A percentile compares a stretch with the other conserved stretches of the same genome.
These are phyloP conservation scores for Mariannaea elegans DNA, from an alignment of 2,329 filamentous ascomycete species.

Conservation along the genomic window DNA sequence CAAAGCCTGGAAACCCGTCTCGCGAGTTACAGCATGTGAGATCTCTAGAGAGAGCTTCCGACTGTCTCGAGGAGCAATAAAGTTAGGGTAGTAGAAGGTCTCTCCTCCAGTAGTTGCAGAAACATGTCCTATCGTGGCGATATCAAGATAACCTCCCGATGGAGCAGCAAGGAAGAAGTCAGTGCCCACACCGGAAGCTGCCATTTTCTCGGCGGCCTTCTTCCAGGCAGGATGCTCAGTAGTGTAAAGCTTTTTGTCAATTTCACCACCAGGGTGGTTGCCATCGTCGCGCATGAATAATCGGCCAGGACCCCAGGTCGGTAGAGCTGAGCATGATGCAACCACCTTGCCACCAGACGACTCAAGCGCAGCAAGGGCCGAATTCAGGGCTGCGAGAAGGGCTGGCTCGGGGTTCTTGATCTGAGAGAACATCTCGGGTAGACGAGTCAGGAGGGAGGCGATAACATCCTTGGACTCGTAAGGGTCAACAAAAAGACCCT, in stretches of 20 bases:
- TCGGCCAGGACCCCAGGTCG: slow-evolving; percentile 89
- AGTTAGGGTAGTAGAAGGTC: slow-evolving; percentile 97
- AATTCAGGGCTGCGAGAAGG: slow-evolving; percentile 83
- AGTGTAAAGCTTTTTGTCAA: slow-evolving; percentile 89
- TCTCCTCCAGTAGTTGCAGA: slow-evolving; percentile 92
- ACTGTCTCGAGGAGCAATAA: slow-evolving; percentile 85
- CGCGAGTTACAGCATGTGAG: slow-evolving; percentile 83
- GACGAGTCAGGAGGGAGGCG: slow-evolving; percentile 80
- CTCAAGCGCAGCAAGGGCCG: slow-evolving; percentile 83
- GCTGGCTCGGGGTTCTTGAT: slow-evolving; percentile 93
- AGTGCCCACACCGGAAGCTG: slow-evolving; percentile 83
- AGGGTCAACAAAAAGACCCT: slow-evolving; percentile 94
- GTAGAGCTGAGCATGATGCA: slow-evolving; percentile 85
- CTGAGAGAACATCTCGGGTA: slow-evolving; percentile 86
- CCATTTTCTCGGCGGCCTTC: slow-evolving; percentile 87
- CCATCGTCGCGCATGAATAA: slow-evolving; percentile 88
- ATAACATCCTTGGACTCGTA: slow-evolving; percentile 90
- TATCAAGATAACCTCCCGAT: slow-evolving; percentile 88
- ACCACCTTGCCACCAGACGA: slow-evolving; percentile 92
- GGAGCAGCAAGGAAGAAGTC: slow-evolving; percentile 96
- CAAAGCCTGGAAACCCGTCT: slow-evolving; percentile 93
- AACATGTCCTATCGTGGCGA: slow-evolving; percentile 90
- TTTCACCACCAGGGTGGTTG: slow-evolving; percentile 85
- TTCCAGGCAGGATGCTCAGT: slow-evolving; percentile 91
- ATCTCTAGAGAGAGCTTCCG: slow-evolving; percentile 87